These are phyloP conservation scores for Brassica incana DNA, from an alignment of 345 rosid genomes.

Conservation along the genomic window DNA sequence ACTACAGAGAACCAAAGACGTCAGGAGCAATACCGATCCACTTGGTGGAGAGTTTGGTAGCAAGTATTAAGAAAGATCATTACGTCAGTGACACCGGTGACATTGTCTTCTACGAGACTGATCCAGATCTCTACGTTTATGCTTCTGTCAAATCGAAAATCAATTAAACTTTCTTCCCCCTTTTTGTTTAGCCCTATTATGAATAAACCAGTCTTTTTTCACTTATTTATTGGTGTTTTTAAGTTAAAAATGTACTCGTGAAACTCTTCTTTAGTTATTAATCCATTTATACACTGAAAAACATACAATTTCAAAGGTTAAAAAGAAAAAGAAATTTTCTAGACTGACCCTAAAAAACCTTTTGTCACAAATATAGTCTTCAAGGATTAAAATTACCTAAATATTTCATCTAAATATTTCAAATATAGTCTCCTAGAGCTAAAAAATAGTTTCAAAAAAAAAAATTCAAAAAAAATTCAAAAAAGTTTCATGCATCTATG, in stretches of 20 bases:
- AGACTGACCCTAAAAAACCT: too few relatives aligned
- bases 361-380: too few relatives aligned
- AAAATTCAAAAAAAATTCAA: too few relatives aligned
- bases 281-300: conserved; percentile 36
- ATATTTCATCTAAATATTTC: too few relatives aligned
- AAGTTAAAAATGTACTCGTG: conserved; percentile 17
- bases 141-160: conserved; percentile 39
- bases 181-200: conserved; percentile 27
- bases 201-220: conserved; percentile 19
- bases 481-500: too few relatives aligned
- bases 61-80: conserved; percentile 66
- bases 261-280: background rate
- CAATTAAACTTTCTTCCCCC: conserved; percentile 21
- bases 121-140: conserved; percentile 46
- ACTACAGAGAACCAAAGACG: conserved; percentile 74
- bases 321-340: too few relatives aligned
- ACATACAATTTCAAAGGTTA: background rate
- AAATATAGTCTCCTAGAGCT: too few relatives aligned
- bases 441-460: too few relatives aligned
- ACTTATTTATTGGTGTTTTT: conserved; percentile 14
- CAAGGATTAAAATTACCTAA: too few relatives aligned
- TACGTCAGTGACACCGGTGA: conserved; percentile 78
- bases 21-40: conserved; percentile 71
- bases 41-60: conserved; percentile 52
- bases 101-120: conserved; percentile 67